These are phyloP conservation scores for Vickermania spadyakhi DNA, from an alignment of 208 protist species.

Conservation along the genomic window DNA sequence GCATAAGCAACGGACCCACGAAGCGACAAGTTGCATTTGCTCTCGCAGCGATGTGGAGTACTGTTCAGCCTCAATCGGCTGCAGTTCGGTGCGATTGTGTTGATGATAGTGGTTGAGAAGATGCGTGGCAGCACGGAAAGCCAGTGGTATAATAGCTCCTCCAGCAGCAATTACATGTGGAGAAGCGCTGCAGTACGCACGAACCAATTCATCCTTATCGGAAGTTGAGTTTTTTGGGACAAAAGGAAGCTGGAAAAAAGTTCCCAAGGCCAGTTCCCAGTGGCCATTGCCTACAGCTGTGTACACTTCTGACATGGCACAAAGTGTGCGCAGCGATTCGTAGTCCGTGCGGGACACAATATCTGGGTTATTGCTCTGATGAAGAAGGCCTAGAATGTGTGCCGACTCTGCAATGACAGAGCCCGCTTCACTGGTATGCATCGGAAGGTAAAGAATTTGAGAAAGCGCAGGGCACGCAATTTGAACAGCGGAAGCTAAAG, in stretches of 20 bases:
- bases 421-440: slow-evolving; percentile 17
- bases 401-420: slow-evolving; percentile 30
- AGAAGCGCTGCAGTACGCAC: slow-evolving; percentile 16
- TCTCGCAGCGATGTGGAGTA: slow-evolving; percentile 2
- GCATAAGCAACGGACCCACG: not conserved
- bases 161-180: slow-evolving; percentile 16
- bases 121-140: slow-evolving; percentile 12
- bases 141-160: slow-evolving; percentile 25
- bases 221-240: slow-evolving; percentile 18
- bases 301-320: slow-evolving; percentile 54
- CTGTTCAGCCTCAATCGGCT: too few species aligned
- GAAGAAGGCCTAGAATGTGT: slow-evolving; percentile 19
- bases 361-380: not conserved
- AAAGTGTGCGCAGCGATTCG: slow-evolving; percentile 21
- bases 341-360: not conserved
- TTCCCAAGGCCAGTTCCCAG: slow-evolving; percentile 22
- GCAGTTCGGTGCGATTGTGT: too few species aligned
- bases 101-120: slow-evolving; percentile 18
- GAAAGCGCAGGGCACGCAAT: slow-evolving; percentile 45
- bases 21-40: not conserved
- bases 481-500: slow-evolving; percentile 43
- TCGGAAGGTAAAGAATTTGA: slow-evolving; percentile 47
- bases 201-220: slow-evolving; percentile 13
- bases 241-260: slow-evolving; percentile 51
- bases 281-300: slow-evolving; percentile 20